Evolutionary conservation across 2,329 filamentous ascomycete species (phyloP), one percentile per base, ranked within the genome.

Genomic region (Claviceps sp.): DNA sequence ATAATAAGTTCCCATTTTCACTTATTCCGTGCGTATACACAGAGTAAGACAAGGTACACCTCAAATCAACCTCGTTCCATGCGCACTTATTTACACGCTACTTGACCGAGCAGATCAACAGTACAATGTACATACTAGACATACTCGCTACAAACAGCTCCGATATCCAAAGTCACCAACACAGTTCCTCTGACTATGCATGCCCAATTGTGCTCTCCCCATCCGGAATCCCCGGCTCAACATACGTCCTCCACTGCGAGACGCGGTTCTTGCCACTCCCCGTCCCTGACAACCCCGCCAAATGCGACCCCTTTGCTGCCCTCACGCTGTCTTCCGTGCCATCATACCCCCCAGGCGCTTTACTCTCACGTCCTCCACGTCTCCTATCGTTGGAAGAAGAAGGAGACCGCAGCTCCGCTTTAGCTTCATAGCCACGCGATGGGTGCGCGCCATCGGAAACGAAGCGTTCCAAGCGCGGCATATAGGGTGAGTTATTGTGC

Each of bases 281-380:
- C 1, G 68, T 71, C 29, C 64, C 71, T 40, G 65, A 68, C 40
- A 78, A 66, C 4, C 75, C 75, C 26, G 75, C 75, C 59, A 76
- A 61, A 45, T 69, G 65, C 48, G 73, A 75, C 29, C 66, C 66
- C 55, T 59, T 67, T 36, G 68, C 66, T 42, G 29, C 29, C 29
- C 29, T 34, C 29, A 11, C 29, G 29, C 59, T 54, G 39, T 59
- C 57, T 14, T 53, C 56, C 29, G 22, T 4, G 1, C 46, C 23
- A 11, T 53, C 56, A 20, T 61, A 59, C 51, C 63, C 29, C 9
- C 29, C 29, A 34, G 29, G 9, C 29, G 1, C 9, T 34, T 9
- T 11, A 34, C 29, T 34, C 9, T 34, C 29, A 34, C 29, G 29
- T 29, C 26, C 8, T 29, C 26, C 56, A n/a, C 60, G 60, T 52